phyloP scores from a whole-genome alignment of 345 rosid species.

The Rhodomyrtus tomentosa region DNA sequence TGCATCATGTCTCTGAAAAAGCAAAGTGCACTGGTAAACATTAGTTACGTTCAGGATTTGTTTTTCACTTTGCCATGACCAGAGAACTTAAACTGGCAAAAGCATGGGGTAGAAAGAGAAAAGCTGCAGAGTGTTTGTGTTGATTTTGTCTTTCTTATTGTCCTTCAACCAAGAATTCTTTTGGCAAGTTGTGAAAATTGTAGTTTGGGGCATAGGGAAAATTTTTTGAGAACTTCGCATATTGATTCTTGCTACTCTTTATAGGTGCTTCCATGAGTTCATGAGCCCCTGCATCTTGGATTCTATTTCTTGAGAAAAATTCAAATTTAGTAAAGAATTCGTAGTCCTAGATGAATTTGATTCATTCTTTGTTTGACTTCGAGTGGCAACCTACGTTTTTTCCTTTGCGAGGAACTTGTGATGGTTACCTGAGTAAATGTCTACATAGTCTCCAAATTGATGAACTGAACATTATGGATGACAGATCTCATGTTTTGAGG shows the following conservation, averaged over 20 bases:
- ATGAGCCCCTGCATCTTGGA: neutral
- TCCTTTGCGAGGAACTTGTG: neutral
- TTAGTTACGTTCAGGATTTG: neutral
- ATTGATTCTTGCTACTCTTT: neutral
- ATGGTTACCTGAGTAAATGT: neutral
- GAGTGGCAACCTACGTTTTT: neutral
- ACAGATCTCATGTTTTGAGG: neutral
- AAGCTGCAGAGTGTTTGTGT: neutral
- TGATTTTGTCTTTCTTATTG: neutral
- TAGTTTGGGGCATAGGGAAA: neutral
- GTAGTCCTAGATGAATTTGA: neutral
- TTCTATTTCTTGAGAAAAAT: neutral
- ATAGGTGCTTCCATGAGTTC: neutral
- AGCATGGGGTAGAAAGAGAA: neutral
- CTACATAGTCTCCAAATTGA: neutral
- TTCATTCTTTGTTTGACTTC: neutral
- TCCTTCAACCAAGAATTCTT: neutral
- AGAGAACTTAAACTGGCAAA: neutral
- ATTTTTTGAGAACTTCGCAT: neutral
- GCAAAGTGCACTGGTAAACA: neutral
- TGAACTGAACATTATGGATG: neutral
- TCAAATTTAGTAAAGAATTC: neutral
- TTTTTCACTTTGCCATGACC: neutral
- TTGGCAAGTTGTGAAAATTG: neutral
- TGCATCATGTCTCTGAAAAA: neutral